Evolutionary conservation across 805 yeast genomes (phyloP).

Genomic region (Saturnispora galanensis): DNA sequence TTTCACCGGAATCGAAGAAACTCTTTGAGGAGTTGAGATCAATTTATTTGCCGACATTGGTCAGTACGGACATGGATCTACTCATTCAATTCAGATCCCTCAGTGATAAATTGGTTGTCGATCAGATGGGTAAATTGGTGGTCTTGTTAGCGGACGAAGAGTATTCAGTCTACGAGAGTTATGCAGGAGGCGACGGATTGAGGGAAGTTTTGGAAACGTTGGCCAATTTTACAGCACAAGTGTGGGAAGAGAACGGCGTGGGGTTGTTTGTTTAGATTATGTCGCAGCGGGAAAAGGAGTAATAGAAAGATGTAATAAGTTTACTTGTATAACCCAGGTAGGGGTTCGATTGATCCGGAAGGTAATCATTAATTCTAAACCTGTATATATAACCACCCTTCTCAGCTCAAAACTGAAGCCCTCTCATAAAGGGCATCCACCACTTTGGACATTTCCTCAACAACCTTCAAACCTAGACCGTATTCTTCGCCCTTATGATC

Average conservation of each 20-base stretch:
- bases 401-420: slow-evolving; percentile 70
- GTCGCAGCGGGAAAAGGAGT: background rate
- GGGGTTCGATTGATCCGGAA: too few relatives aligned
- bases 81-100: slow-evolving; percentile 32
- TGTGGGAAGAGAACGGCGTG: slow-evolving; percentile 22
- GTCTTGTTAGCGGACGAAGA: slow-evolving; percentile 59
- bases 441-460: slow-evolving; percentile 76
- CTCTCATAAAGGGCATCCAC: slow-evolving; percentile 91
- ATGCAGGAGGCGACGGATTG: slow-evolving; percentile 11
- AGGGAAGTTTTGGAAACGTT: slow-evolving; percentile 43
- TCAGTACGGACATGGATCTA: slow-evolving; percentile 57
- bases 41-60: slow-evolving; percentile 61
- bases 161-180: slow-evolving; percentile 50
- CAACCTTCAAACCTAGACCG: slow-evolving; percentile 75
- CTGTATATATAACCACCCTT: background rate
- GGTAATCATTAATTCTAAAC: background rate
- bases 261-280: slow-evolving; percentile 31
- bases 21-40: slow-evolving; percentile 48
- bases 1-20: slow-evolving; percentile 25
- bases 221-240: slow-evolving; percentile 37
- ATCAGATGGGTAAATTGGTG: slow-evolving; percentile 50
- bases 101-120: slow-evolving; percentile 34
- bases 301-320: too few relatives aligned
- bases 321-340: too few relatives aligned
- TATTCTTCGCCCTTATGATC: slow-evolving; percentile 84